A percentile compares a stretch with the other conserved stretches of the same genome.
These are phyloP conservation scores for Elasticomyces elasticus DNA, from an alignment of 495 filamentous ascomycete species.

Conservation along the genomic window DNA sequence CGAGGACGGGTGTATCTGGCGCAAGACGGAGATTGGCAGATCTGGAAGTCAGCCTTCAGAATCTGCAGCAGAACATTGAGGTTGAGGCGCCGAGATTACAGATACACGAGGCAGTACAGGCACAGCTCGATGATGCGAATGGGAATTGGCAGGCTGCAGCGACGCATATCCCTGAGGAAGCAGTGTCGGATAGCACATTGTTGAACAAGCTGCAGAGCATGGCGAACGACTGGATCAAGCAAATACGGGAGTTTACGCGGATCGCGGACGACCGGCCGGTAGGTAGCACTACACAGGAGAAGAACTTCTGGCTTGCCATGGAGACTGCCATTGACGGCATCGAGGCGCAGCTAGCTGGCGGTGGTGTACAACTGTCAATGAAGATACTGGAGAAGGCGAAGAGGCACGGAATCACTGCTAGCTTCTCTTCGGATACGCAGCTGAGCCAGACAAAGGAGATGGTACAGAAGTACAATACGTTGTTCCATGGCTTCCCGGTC, in stretches of 20 bases:
- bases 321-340: constrained; percentile 84
- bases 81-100: constrained; percentile 82
- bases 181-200: constrained; percentile 76
- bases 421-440: constrained; percentile 89
- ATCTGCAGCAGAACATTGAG: constrained; percentile 94
- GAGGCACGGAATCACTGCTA: constrained; percentile 89
- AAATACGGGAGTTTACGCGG: constrained; percentile 93
- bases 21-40: constrained; percentile 94
- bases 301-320: constrained; percentile 97
- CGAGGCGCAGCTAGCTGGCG: constrained; percentile 73
- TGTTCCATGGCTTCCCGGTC: constrained; percentile 95
- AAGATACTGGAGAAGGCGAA: constrained; percentile 92
- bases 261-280: constrained; percentile 80
- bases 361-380: constrained; percentile 83
- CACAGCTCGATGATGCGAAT: constrained; percentile 61
- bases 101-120: constrained; percentile 77
- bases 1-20: constrained; percentile 88
- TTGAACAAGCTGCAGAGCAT: constrained; percentile 87
- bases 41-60: constrained; percentile 74
- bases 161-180: constrained; percentile 60
- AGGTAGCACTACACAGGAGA: constrained; percentile 87
- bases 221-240: constrained; percentile 96
- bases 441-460: constrained; percentile 87
- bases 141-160: constrained; percentile 56
- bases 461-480: constrained; percentile 95